These are phyloP conservation scores for Elaeis guineensis DNA, from an alignment of 176 grass and related monocot genomes.

Conservation along the genomic window DNA sequence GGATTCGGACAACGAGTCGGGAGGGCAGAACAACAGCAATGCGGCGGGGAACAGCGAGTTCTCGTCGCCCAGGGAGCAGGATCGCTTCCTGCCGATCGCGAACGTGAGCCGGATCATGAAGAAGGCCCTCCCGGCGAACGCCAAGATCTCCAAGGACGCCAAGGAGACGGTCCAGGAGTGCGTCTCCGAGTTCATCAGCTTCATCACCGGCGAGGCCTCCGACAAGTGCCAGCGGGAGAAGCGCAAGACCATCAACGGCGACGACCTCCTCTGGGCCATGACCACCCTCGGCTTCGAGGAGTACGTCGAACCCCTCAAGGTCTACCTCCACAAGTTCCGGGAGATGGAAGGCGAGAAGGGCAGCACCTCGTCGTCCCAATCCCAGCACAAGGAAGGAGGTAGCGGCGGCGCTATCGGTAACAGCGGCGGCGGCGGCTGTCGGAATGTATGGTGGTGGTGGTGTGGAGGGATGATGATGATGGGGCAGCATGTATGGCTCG, in stretches of 20 bases:
- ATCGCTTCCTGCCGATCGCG: slow-evolving; percentile 82
- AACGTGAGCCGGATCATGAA: slow-evolving; percentile 99
- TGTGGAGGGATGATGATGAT: slow-evolving; percentile 52
- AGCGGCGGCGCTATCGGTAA: slow-evolving; percentile 5
- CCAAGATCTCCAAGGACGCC: slow-evolving; percentile 93
- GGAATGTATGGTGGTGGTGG: not conserved
- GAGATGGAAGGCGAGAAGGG: slow-evolving; percentile 88
- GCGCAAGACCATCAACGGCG: slow-evolving; percentile 96
- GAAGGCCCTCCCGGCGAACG: slow-evolving; percentile 84
- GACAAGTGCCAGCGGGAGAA: slow-evolving; percentile 99
- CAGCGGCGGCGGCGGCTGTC: not conserved
- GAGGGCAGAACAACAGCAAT: slow-evolving; percentile 30
- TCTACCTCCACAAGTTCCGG: slow-evolving; percentile 88
- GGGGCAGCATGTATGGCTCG: slow-evolving; percentile 63
- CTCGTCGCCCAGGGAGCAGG: slow-evolving; percentile 66
- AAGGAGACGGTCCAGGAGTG: slow-evolving; percentile 99
- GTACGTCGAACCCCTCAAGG: slow-evolving; percentile 88
- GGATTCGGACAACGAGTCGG: slow-evolving; percentile 88
- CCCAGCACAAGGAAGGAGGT: not conserved
- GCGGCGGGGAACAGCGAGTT: slow-evolving; percentile 20
- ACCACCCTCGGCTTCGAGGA: slow-evolving; percentile 94
- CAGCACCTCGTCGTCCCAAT: not conserved
- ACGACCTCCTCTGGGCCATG: slow-evolving; percentile 97
- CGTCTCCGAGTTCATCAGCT: slow-evolving; percentile 96
- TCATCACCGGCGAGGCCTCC: slow-evolving; percentile 93